Conservation (phyloP, 345 rosid genomes). For the Aquilaria yunnanensis region DNA sequence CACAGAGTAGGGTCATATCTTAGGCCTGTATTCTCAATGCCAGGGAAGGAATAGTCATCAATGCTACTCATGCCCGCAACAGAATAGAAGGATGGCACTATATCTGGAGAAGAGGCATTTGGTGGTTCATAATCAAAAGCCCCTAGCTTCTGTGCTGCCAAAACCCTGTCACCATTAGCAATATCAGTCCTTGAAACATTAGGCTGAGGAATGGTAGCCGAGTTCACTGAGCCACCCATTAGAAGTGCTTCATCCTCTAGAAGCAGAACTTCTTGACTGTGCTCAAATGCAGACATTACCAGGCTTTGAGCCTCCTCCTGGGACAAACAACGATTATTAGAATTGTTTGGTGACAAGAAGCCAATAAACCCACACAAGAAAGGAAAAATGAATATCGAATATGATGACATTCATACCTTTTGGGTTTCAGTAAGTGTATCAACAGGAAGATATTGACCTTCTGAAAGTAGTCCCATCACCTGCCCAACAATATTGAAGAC, state of each 20-base stretch:
- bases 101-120: constrained; percentile 50
- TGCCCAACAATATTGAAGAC: constrained; percentile 90
- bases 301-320: constrained; percentile 69
- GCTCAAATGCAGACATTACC: constrained; percentile 65
- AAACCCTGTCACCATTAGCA: constrained; percentile 30
- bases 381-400: constrained; percentile 1
- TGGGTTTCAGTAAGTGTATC: constrained; percentile 78
- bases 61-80: constrained; percentile 42
- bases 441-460: constrained; percentile 49
- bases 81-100: constrained; percentile 59
- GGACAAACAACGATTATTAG: constrained; percentile 13
- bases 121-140: constrained; percentile 59
- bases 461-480: constrained; percentile 70
- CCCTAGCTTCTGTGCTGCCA: constrained; percentile 36
- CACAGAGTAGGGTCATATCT: constrained; percentile 43
- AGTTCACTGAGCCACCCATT: constrained; percentile 31
- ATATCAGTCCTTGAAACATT: constrained; percentile 36
- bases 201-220: constrained; percentile 25
- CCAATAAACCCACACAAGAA: constrained; percentile 7
- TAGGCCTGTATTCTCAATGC: constrained; percentile 50
- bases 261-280: constrained; percentile 50
- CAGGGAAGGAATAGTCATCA: constrained; percentile 50
- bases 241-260: constrained; percentile 60
- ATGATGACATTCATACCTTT: constrained; percentile 44
- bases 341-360: constrained; percentile 12